These are phyloP conservation scores for Albatrellus ellisii DNA, from an alignment of 768 basidiomycete species.

Conservation along the genomic window DNA sequence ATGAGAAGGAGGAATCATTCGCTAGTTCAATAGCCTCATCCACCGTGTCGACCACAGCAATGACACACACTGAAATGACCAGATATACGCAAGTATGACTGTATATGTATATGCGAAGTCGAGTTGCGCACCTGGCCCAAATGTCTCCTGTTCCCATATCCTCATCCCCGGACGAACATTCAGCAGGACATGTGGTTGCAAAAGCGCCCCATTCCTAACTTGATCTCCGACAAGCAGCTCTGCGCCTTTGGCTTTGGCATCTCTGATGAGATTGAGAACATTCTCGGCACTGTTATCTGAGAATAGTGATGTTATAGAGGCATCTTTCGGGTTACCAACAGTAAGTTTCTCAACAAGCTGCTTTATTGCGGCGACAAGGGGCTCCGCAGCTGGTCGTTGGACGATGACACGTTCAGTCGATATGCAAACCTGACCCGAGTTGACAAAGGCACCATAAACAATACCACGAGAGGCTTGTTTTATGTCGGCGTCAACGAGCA, in stretches of 20 bases:
- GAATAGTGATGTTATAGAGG: slow-evolving; percentile 29
- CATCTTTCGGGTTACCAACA: slow-evolving; percentile 20
- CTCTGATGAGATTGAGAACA: slow-evolving; percentile 28
- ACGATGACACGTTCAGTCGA: slow-evolving; percentile 45
- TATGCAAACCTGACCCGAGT: slow-evolving; percentile 47
- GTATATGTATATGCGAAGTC: not conserved
- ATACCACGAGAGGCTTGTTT: slow-evolving; percentile 37
- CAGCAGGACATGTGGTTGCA: slow-evolving; percentile 37
- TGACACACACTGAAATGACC: slow-evolving; percentile 23
- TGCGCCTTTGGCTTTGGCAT: slow-evolving; percentile 32
- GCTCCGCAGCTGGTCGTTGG: slow-evolving; percentile 26
- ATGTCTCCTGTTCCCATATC: slow-evolving; percentile 46
- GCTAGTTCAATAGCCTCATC: slow-evolving; percentile 45
- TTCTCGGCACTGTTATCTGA: slow-evolving; percentile 30
- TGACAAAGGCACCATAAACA: slow-evolving; percentile 28
- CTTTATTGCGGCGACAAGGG: slow-evolving; percentile 25
- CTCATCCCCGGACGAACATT: slow-evolving; percentile 36
- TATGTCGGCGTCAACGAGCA: slow-evolving; percentile 39
- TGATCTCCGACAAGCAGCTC: slow-evolving; percentile 32
- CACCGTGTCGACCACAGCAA: slow-evolving; percentile 32
- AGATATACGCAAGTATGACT: not conserved
- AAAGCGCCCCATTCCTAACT: slow-evolving; percentile 23
- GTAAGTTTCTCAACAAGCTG: slow-evolving; percentile 18
- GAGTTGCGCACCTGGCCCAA: slow-evolving; percentile 35
- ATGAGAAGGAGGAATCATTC: slow-evolving; percentile 38